phyloP scores from a whole-genome alignment of 352 stramenopile species.

The Phytopythium mirpurense region DNA sequence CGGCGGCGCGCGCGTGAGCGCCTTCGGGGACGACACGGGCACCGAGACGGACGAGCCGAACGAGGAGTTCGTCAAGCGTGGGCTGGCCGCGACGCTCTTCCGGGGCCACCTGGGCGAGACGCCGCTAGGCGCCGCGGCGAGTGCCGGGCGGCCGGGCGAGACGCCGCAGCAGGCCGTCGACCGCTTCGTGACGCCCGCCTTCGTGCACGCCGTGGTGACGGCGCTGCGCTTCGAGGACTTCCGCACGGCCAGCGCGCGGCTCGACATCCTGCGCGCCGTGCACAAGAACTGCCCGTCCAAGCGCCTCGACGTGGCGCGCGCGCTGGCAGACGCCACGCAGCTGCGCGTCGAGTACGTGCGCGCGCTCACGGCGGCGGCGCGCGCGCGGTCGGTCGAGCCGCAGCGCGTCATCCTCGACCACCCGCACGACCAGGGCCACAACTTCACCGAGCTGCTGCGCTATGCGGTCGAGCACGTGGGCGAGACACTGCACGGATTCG shows the following conservation, averaged over 20 bases:
- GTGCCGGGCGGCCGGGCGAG: constrained; percentile 19
- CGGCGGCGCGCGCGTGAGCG: constrained; percentile 34
- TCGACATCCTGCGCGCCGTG: constrained; percentile 83
- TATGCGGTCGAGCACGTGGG: constrained; percentile 81
- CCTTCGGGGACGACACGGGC: constrained; percentile 69
- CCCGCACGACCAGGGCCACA: constrained; percentile 71
- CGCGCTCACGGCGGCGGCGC: constrained; percentile 35
- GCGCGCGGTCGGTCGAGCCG: constrained; percentile 58
- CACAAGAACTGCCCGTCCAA: constrained; percentile 75
- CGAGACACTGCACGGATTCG: constrained; percentile 34
- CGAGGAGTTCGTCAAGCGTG: constrained; percentile 80
- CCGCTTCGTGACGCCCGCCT: constrained; percentile 64
- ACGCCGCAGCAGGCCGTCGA: constrained; percentile 47
- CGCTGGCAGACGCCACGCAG: constrained; percentile 62
- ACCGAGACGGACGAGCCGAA: constrained; percentile 80
- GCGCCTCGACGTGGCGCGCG: constrained; percentile 58
- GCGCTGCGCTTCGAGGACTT: constrained; percentile 85
- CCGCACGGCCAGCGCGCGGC: constrained; percentile 69
- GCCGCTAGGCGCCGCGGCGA: constrained; percentile 8
- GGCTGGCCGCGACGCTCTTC: constrained; percentile 69
- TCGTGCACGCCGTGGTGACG: constrained; percentile 76
- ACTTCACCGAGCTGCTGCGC: constrained; percentile 75
- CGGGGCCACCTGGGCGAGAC: constrained; percentile 49
- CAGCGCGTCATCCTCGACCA: constrained; percentile 38
- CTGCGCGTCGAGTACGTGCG: constrained; percentile 66